phyloP scores from a whole-genome alignment of 2,329 filamentous ascomycete genomes.

The Westerdykella sp. region DNA sequence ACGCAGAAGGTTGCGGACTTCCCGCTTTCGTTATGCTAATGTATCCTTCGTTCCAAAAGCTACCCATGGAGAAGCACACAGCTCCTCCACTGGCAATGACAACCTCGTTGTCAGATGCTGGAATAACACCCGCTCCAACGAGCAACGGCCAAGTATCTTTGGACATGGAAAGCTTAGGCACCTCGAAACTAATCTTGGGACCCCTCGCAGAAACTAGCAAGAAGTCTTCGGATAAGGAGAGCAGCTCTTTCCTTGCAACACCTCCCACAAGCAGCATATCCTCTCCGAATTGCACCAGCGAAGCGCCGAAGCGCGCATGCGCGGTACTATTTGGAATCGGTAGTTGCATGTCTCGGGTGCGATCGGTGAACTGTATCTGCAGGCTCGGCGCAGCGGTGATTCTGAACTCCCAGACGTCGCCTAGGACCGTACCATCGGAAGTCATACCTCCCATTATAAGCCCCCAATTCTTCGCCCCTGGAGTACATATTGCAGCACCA shows the following conservation, averaged over 20 bases:
- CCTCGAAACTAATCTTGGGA: slow-evolving; percentile 14
- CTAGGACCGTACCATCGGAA: slow-evolving; percentile 55
- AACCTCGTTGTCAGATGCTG: slow-evolving; percentile 45
- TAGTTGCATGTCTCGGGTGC: slow-evolving; percentile 19
- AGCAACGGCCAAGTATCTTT: slow-evolving; percentile 57
- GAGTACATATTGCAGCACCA: slow-evolving; percentile 50
- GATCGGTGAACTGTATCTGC: slow-evolving; percentile 23
- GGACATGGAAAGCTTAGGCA: slow-evolving; percentile 15
- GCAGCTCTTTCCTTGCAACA: slow-evolving; percentile 33
- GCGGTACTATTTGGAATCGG: slow-evolving; percentile 15
- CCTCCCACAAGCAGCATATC: slow-evolving; percentile 50
- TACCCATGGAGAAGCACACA: slow-evolving; percentile 86
- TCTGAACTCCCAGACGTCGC: slow-evolving; percentile 61
- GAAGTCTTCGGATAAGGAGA: slow-evolving; percentile 23
- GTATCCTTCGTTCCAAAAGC: slow-evolving; percentile 61
- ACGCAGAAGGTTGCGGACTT: slow-evolving; percentile 12
- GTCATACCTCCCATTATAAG: slow-evolving; percentile 68
- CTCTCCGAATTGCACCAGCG: slow-evolving; percentile 41
- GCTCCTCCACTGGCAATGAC: slow-evolving; percentile 72
- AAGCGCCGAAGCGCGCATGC: slow-evolving; percentile 48
- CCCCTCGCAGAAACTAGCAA: slow-evolving; percentile 14
- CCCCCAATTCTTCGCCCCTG: slow-evolving; percentile 46
- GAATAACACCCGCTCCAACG: slow-evolving; percentile 58
- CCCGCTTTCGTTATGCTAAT: slow-evolving; percentile 14
- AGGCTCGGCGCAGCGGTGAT: slow-evolving; percentile 28